phyloP scores from a whole-genome alignment of 2,329 filamentous ascomycete species.

The Ophiocordyceps camponoti-saundersi region DNA sequence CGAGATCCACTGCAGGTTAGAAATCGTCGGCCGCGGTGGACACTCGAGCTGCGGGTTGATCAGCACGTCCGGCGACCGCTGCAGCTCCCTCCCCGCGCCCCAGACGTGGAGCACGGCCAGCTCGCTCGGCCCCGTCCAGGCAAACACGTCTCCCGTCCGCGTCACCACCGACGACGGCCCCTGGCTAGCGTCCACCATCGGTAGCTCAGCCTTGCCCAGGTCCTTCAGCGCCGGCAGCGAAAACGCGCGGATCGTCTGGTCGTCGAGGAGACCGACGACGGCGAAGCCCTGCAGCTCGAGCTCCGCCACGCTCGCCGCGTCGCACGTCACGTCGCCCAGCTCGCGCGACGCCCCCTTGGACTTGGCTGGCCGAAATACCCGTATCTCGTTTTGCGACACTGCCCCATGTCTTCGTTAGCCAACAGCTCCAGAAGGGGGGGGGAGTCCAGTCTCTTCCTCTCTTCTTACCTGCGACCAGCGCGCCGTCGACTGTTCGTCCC shows the following conservation, averaged over 20 bases:
- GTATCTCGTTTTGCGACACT: slow-evolving; percentile 56
- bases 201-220: slow-evolving; percentile 49
- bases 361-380: slow-evolving; percentile 72
- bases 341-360: slow-evolving; percentile 83
- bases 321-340: slow-evolving; percentile 71
- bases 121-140: slow-evolving; percentile 80
- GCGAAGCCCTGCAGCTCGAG: slow-evolving; percentile 62
- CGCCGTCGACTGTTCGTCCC: slow-evolving; percentile 61
- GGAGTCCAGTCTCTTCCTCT: neutral
- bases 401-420: slow-evolving; percentile 10
- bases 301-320: slow-evolving; percentile 61
- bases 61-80: slow-evolving; percentile 51
- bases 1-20: slow-evolving; percentile 89
- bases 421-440: neutral
- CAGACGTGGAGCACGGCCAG: slow-evolving; percentile 70
- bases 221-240: slow-evolving; percentile 81
- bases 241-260: slow-evolving; percentile 63
- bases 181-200: slow-evolving; percentile 58
- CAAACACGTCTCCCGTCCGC: slow-evolving; percentile 64
- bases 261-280: slow-evolving; percentile 70
- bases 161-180: slow-evolving; percentile 55
- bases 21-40: slow-evolving; percentile 79
- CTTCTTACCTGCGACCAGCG: slow-evolving; percentile 52
- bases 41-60: slow-evolving; percentile 59
- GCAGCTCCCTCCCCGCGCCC: slow-evolving; percentile 52